These are phyloP conservation scores for Cladorrhinum sp. DNA, from an alignment of 2,329 filamentous ascomycete species.

Conservation along the genomic window DNA sequence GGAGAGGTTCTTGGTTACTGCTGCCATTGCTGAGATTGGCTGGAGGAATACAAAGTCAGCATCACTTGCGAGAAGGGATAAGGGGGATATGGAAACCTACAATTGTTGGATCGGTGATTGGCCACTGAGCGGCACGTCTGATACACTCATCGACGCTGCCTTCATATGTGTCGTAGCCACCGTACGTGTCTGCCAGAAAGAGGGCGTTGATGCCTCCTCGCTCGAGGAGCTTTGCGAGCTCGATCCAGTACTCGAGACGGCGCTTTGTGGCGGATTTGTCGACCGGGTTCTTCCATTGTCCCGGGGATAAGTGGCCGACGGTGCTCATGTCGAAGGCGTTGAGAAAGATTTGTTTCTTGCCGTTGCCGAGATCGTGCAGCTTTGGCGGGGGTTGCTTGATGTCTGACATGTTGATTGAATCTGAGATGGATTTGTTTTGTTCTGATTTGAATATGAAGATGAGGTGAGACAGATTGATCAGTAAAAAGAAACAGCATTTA, in stretches of 20 bases:
- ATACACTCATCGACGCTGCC: conserved; percentile 59
- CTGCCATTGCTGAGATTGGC: conserved; percentile 64
- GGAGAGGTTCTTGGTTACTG: conserved; percentile 60
- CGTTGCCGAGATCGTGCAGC: conserved; percentile 17
- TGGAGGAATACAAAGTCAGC: conserved; percentile 32
- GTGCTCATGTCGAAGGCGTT: conserved; percentile 67
- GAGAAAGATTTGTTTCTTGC: conserved; percentile 55
- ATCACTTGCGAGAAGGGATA: background rate
- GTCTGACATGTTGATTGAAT: background rate
- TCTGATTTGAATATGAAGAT: no score
- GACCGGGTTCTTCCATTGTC: conserved; percentile 65
- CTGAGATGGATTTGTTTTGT: background rate
- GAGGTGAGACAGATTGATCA: background rate
- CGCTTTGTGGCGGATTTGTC: conserved; percentile 61
- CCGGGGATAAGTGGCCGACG: conserved; percentile 61
- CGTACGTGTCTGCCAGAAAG: conserved; percentile 65
- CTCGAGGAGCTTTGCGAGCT: conserved; percentile 61
- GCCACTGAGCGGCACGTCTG: conserved; percentile 61
- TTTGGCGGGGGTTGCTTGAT: background rate
- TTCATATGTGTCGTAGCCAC: conserved; percentile 61
- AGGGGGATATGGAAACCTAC: conserved; percentile 37
- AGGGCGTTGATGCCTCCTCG: conserved; percentile 61
- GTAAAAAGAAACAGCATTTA: background rate
- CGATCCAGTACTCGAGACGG: conserved; percentile 59
- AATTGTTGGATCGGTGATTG: conserved; percentile 61